Percentiles rank a stretch among this genome's conserved stretches.
phyloP scores from a whole-genome alignment of 2,329 filamentous ascomycete genomes.

The Teratosphaeria epicoccoides region DNA sequence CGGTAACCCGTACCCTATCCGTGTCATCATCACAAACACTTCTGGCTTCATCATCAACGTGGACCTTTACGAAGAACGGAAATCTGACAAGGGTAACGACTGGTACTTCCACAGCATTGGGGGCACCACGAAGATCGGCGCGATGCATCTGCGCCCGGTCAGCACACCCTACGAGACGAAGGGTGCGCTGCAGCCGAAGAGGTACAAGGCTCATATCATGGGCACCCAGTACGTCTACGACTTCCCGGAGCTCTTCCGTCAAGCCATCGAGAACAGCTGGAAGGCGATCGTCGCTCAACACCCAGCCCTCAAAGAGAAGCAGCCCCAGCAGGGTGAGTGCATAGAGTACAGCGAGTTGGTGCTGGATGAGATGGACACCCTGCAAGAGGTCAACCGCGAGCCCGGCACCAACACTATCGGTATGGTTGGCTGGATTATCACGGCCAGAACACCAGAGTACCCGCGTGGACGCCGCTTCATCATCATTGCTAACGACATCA shows the following conservation, averaged over 20 bases:
- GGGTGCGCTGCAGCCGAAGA: conserved; percentile 96
- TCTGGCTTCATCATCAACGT: conserved; percentile 96
- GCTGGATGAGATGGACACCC: conserved; percentile 82
- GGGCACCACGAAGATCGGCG: conserved; percentile 85
- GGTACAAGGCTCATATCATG: conserved; percentile 99
- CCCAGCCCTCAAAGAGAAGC: conserved; percentile 63
- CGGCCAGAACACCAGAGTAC: conserved; percentile 90
- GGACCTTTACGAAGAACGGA: conserved; percentile 94
- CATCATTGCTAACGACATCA: conserved; percentile 98
- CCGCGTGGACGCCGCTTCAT: conserved; percentile 85
- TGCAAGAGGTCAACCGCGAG: conserved; percentile 87
- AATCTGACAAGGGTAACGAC: conserved; percentile 85
- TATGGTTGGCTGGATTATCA: conserved; percentile 98
- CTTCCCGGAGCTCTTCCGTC: conserved; percentile 98
- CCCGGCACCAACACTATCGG: conserved; percentile 91
- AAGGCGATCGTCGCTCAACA: conserved; percentile 62
- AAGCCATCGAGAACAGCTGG: conserved; percentile 96
- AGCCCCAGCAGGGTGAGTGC: conserved; percentile 78
- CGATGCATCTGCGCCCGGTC: conserved; percentile 87
- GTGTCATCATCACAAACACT: conserved; percentile 95
- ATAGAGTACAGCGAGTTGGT: conserved; percentile 91
- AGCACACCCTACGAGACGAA: conserved; percentile 92
- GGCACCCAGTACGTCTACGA: conserved; percentile 99
- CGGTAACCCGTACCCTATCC: conserved; percentile 77
- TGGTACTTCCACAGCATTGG: conserved; percentile 99